Evolutionary conservation across 305 asterid species (phyloP).

Genomic region (Withania somnifera): DNA sequence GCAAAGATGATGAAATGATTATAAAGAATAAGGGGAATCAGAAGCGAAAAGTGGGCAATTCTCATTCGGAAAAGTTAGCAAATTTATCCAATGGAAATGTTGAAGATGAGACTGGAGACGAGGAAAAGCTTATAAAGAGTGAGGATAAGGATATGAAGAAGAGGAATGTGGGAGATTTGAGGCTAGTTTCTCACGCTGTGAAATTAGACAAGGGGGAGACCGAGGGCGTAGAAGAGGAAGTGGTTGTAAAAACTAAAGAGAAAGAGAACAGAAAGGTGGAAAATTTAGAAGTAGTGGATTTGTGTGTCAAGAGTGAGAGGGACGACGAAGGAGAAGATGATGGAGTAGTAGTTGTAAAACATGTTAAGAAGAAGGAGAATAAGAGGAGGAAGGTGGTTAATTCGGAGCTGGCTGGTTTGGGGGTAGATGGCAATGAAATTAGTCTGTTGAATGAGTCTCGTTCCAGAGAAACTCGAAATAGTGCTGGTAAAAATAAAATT

Average conservation of each 20-base stretch:
- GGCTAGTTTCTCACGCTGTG: neutral
- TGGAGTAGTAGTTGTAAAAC: neutral
- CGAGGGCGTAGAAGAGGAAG: neutral
- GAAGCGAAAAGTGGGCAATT: slow-evolving; percentile 17
- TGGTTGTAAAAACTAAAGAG: neutral
- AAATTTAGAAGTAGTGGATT: neutral
- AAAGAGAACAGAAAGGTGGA: neutral
- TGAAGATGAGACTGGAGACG: slow-evolving; percentile 4
- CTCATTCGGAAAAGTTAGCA: neutral
- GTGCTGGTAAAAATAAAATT: neutral
- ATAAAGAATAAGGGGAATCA: neutral
- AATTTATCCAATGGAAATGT: neutral
- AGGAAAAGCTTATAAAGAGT: neutral
- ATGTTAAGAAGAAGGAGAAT: slow-evolving; percentile 5
- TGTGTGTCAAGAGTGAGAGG: neutral
- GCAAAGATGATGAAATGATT: neutral
- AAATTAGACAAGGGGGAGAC: neutral
- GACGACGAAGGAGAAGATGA: neutral
- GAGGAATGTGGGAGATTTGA: slow-evolving; percentile 1
- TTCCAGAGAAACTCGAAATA: slow-evolving; percentile 16
- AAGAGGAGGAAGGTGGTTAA: slow-evolving; percentile 7
- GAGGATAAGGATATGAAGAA: neutral
- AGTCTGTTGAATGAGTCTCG: slow-evolving; percentile 21
- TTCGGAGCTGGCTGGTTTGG: slow-evolving; percentile 18
- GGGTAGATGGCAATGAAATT: slow-evolving; percentile 24